Base-by-base conservation (phyloP, 345 rosid species). In the Brassica cretica region DNA sequence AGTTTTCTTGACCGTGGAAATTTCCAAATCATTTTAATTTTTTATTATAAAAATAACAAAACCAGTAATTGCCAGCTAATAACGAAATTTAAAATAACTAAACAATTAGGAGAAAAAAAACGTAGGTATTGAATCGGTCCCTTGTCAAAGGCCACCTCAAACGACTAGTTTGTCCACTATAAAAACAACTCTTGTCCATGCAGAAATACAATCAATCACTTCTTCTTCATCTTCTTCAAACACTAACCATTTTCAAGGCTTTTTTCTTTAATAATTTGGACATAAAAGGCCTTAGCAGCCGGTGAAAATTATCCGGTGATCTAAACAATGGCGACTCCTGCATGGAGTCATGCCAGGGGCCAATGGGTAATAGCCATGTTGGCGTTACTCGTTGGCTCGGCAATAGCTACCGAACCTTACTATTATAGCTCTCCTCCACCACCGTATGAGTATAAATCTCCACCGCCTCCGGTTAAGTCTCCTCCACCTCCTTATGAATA, bases 331-430 rank as follows among this genome's bases (percentile, higher is more conserved):
- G 90, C 87, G 80, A 82, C 92, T 88, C 88, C 88, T 70, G 15
- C 61, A 7, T 49, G 82, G 91, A 90, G 89, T 67, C 91, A 84
- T 32, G 86, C 80, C 75, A 85, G 85, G 88, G 88, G 83, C 60
- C 87, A 84, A 61, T 49, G 88, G 77, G 85, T 81, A 68, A 53
- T 85, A 0, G 73, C 83, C 76, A 70, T 80, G 30, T 71, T 80
- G 73, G 80, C 60, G 16, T 71, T 80, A 71, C 83, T 80, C 7
- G 73, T 80, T 65, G 76, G 76, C 69, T 80, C 76, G 75, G 93
- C 93, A 53, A 71, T 92, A 79, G 91, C 87, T 78, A n/a, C 86
- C 11, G 83, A 80, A 75, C 83, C 83, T 80, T 80, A 80, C 51
- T 75, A 65, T 44, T 80, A 80, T 65, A 75, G 76, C 15, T 80